These are phyloP conservation scores for Rhytidhysteron rufulum DNA, from an alignment of 2,329 filamentous ascomycete species.

Conservation along the genomic window DNA sequence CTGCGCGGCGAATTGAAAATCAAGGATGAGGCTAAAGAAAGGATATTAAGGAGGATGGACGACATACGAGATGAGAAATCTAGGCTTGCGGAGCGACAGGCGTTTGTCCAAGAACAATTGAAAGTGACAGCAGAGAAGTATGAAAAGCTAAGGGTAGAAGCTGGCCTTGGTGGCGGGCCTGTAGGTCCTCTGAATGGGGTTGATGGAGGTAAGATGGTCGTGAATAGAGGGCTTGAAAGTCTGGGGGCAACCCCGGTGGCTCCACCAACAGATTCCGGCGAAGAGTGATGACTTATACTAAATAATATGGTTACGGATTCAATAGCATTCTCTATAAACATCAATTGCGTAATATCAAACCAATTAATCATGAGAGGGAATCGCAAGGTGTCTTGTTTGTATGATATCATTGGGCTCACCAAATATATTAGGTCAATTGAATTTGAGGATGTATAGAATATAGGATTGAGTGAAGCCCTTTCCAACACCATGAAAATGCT, in stretches of 20 bases:
- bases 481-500: neutral
- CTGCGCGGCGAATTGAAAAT: constrained; percentile 59
- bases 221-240: constrained; percentile 33
- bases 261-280: constrained; percentile 21
- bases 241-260: constrained; percentile 31
- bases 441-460: too few relatives aligned
- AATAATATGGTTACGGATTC: too few relatives aligned
- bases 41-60: constrained; percentile 61
- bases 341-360: too few relatives aligned
- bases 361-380: too few relatives aligned
- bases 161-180: constrained; percentile 31
- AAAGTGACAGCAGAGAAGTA: constrained; percentile 76
- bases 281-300: constrained; percentile 21
- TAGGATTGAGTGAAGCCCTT: too few relatives aligned
- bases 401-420: too few relatives aligned
- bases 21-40: constrained; percentile 58
- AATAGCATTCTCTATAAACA: too few relatives aligned
- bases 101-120: constrained; percentile 74
- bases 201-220: constrained; percentile 23
- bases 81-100: constrained; percentile 66
- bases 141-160: constrained; percentile 52
- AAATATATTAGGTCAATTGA: too few relatives aligned
- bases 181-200: constrained; percentile 24
- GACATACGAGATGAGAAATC: constrained; percentile 65
- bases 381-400: too few relatives aligned